Base-by-base conservation (phyloP, 2,329 filamentous ascomycete species). In the Xylariomycetidae sp. region DNA sequence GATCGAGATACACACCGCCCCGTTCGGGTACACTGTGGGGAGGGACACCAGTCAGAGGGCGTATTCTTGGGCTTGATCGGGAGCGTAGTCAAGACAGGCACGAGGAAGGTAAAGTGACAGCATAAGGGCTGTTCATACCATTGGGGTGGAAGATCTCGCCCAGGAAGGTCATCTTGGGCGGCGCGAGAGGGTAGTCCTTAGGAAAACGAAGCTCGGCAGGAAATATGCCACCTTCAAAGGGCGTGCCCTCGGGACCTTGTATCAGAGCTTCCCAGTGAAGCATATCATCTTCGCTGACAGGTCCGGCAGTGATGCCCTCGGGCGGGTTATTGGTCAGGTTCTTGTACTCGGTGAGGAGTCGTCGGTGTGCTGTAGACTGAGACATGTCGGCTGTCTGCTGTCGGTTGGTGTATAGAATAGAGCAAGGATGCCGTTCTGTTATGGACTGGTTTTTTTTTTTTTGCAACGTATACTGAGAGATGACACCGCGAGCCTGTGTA, bases 81-180 rank as follows among this genome's bases (percentile, higher is more conserved):
- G n/a, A n/a, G n/a, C n/a, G n/a, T n/a, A n/a, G n/a, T n/a, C n/a
- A n/a, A n/a, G n/a, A n/a, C n/a, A n/a, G n/a, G n/a, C 16, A 10
- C 1, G 34, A 3, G 13, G 15, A 10, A 23, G 19, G 14, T 19
- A 31, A 18, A 25, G 25, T 22, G 14, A 6, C 2, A 8, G 26
- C n/a, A n/a, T n/a, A n/a, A n/a, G n/a, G n/a, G n/a, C n/a, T n/a
- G 10, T 23, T 35, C 39, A 24, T 61, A 94, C 89, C 87, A 59
- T 98, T 98, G 0, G 92, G 92, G 67, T 98, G 92, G 79, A 89
- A 96, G 47, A 98, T 80, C 53, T 93, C 87, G 34, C 85, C 85
- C 32, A 93, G 69, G 61, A 98, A 98, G 60, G 84, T 87, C 90
- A 98, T 96, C 25, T 84, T 88, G 7, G 92, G 92, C 41, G 92